Percentiles rank a stretch among this genome's conserved stretches.
Evolutionary conservation across 768 basidiomycete species (phyloP).

Genomic region (Naganishia vishniacii): DNA sequence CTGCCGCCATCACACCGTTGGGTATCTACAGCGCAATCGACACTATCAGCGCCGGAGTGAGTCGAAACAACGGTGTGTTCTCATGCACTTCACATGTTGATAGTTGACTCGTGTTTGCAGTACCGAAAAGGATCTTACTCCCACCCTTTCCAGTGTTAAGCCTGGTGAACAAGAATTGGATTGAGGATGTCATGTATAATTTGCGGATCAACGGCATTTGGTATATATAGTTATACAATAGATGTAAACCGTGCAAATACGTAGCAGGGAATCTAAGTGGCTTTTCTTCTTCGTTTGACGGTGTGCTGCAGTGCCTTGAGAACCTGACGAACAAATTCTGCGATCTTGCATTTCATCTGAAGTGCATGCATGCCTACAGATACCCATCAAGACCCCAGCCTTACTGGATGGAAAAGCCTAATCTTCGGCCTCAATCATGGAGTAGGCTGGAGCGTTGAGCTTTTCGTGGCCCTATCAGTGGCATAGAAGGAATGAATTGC

Average conservation of each 20-base stretch:
- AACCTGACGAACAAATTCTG: too few species aligned
- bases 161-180: background rate
- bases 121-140: constrained; percentile 33
- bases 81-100: too few species aligned
- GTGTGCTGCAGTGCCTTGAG: too few species aligned
- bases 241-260: background rate
- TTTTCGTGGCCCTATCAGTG: constrained; percentile 67
- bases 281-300: too few species aligned
- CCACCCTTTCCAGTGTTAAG: constrained; percentile 34
- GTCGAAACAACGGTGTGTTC: background rate
- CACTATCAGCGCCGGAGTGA: constrained; percentile 31
- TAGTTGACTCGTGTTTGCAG: background rate
- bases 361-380: background rate
- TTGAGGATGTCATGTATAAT: constrained; percentile 1
- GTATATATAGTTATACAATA: background rate
- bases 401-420: constrained; percentile 31
- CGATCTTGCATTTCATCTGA: constrained; percentile 9
- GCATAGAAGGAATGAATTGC: too few species aligned
- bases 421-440: constrained; percentile 74
- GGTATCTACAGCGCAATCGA: constrained; percentile 34
- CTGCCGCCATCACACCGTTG: constrained; percentile 32
- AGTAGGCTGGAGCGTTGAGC: constrained; percentile 81
- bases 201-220: background rate
- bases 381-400: too few species aligned
- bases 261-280: constrained; percentile 1